Percentiles rank a stretch among this genome's conserved stretches.
These are phyloP conservation scores for Decorospora gaudefroyi DNA, from an alignment of 2,329 filamentous ascomycete species.

Conservation along the genomic window DNA sequence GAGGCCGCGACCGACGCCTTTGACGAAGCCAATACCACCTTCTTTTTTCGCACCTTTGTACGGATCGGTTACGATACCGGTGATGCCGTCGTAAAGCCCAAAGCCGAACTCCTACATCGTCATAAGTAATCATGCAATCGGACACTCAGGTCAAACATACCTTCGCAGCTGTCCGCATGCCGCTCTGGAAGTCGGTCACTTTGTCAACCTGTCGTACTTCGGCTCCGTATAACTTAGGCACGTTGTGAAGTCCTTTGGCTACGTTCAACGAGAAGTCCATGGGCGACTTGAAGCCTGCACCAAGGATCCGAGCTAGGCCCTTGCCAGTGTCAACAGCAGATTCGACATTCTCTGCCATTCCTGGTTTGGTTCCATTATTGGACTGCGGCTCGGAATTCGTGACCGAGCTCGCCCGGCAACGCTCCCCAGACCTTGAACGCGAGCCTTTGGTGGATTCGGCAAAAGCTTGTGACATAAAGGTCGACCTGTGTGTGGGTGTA, in stretches of 20 bases:
- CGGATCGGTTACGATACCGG: constrained; percentile 80
- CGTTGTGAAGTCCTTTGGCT: constrained; percentile 86
- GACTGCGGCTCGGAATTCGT: constrained; percentile 11
- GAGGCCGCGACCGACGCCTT: constrained; percentile 81
- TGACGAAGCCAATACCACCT: constrained; percentile 69
- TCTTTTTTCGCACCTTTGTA: constrained; percentile 69
- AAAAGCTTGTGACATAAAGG: constrained; percentile 44
- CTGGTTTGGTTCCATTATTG: constrained; percentile 21
- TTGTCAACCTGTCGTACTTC: constrained; percentile 77
- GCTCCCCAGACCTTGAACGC: constrained; percentile 34
- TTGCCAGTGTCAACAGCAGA: constrained; percentile 67
- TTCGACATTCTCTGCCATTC: constrained; percentile 48
- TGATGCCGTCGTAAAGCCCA: constrained; percentile 79
- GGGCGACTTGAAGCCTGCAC: constrained; percentile 75
- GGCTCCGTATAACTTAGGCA: constrained; percentile 82
- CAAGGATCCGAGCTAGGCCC: constrained; percentile 72
- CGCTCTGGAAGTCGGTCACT: constrained; percentile 76
- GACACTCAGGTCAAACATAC: constrained; percentile 39
- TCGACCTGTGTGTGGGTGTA: constrained; percentile 31
- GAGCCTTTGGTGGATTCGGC: constrained; percentile 37
- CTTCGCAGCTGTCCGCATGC: constrained; percentile 76
- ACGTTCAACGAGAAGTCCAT: constrained; percentile 84
- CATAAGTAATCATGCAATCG: constrained; percentile 8
- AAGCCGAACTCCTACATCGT: constrained; percentile 66
- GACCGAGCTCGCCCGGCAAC: constrained; percentile 8